Evolutionary conservation across 2,329 filamentous ascomycete genomes (phyloP).

Genomic region (Aureobasidium sp.): DNA sequence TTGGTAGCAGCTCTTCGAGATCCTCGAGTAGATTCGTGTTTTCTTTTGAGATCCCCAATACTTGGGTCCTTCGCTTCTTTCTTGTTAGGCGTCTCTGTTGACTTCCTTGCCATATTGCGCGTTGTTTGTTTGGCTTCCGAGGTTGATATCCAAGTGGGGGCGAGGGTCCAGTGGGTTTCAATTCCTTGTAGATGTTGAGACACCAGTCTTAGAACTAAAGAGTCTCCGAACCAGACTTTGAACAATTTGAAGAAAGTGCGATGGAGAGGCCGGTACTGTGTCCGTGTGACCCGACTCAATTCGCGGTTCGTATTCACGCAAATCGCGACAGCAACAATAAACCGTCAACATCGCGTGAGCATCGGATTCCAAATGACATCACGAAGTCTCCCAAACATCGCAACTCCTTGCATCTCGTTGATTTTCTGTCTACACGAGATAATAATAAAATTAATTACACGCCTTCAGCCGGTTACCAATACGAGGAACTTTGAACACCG

Average conservation of each 20-base stretch:
- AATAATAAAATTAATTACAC: too few species aligned
- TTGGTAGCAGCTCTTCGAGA: conserved; percentile 27
- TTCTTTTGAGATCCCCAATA: neutral
- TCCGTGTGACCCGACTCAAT: neutral
- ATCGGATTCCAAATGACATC: conserved; percentile 9
- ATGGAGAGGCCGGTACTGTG: neutral
- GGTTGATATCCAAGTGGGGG: neutral
- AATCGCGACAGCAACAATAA: neutral
- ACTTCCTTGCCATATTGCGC: conserved; percentile 5
- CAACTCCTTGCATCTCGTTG: neutral
- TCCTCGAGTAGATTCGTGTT: neutral
- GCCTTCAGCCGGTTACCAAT: too few species aligned
- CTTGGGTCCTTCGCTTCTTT: neutral
- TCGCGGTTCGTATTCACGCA: neutral
- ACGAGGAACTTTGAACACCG: neutral
- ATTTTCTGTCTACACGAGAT: neutral
- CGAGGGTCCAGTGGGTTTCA: neutral
- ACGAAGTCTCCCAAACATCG: neutral
- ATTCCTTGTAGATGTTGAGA: conserved; percentile 1
- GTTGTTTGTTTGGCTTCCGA: neutral
- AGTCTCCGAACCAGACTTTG: conserved; percentile 5
- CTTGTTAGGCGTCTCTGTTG: neutral
- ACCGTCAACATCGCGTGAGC: neutral
- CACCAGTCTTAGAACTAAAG: neutral
- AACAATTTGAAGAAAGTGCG: conserved; percentile 6